These are phyloP conservation scores for Aspergillus floridensis DNA, from an alignment of 2,329 filamentous ascomycete genomes.

Conservation along the genomic window DNA sequence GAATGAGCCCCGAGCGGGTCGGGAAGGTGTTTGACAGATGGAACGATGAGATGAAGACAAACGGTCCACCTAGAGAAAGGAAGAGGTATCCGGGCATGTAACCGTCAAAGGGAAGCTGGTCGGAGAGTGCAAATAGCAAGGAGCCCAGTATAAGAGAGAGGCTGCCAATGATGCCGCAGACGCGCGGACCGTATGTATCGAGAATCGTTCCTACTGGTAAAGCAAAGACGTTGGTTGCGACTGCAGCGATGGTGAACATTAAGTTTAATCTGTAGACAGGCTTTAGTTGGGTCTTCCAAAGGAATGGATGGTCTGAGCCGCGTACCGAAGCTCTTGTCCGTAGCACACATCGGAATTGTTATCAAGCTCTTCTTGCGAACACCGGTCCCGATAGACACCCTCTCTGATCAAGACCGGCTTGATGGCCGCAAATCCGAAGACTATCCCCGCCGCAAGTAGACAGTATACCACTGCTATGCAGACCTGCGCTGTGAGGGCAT, in stretches of 20 bases:
- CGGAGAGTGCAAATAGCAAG: conserved; percentile 67
- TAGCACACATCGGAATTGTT: conserved; percentile 54
- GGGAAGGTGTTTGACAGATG: conserved; percentile 84
- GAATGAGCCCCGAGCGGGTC: conserved; percentile 70
- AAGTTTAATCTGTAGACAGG: conserved; percentile 63
- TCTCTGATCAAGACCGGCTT: conserved; percentile 77
- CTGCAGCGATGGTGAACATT: conserved; percentile 89
- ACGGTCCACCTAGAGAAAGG: conserved; percentile 74
- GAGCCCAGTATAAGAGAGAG: conserved; percentile 68
- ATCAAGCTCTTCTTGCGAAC: conserved; percentile 54
- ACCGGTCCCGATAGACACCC: conserved; percentile 67
- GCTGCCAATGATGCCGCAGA: conserved; percentile 70
- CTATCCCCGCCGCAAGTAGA: conserved; percentile 72
- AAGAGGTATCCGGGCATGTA: conserved; percentile 72
- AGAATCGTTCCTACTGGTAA: conserved; percentile 82
- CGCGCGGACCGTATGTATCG: conserved; percentile 75
- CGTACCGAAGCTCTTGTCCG: conserved; percentile 55
- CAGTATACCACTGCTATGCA: conserved; percentile 67
- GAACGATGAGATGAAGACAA: conserved; percentile 79
- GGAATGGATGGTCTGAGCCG: background rate
- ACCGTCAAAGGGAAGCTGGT: conserved; percentile 67
- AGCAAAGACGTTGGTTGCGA: conserved; percentile 82
- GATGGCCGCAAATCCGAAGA: conserved; percentile 81
- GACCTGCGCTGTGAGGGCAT: conserved; percentile 60
- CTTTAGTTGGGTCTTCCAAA: conserved; percentile 11